Evolutionary conservation across 2,329 filamentous ascomycete genomes (phyloP).

Genomic region (Hypoxylon sp.): DNA sequence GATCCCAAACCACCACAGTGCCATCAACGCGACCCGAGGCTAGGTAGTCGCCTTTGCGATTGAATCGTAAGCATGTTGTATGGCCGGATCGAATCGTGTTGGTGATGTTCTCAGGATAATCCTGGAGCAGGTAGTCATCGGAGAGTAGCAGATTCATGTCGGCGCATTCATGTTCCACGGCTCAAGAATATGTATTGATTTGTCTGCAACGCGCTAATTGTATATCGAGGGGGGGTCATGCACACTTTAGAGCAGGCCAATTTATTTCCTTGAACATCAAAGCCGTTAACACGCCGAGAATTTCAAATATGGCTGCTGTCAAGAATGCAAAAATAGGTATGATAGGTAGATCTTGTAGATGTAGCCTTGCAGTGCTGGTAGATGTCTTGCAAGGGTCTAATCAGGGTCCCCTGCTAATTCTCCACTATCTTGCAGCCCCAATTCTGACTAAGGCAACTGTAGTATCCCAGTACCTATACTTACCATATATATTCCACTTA

Average conservation of each 20-base stretch:
- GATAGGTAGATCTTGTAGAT: background rate
- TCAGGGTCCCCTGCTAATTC: conserved; percentile 25
- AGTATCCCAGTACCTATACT: no score
- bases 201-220: background rate
- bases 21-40: conserved; percentile 95
- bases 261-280: background rate
- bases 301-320: conserved; percentile 4
- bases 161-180: conserved; percentile 42
- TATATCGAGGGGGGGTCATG: background rate
- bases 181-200: background rate
- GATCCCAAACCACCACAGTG: conserved; percentile 94
- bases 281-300: background rate
- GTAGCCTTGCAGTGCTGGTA: conserved; percentile 35
- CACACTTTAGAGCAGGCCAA: background rate
- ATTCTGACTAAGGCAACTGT: background rate
- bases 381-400: conserved; percentile 20
- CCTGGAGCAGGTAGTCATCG: conserved; percentile 76
- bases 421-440: conserved; percentile 5
- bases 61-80: conserved; percentile 84
- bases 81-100: conserved; percentile 84
- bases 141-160: conserved; percentile 73
- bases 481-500: no score
- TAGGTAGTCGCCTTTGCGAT: conserved; percentile 92
- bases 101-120: conserved; percentile 92
- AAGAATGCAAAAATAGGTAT: conserved; percentile 14